These are phyloP conservation scores for Daldinia sp. DNA, from an alignment of 2,329 filamentous ascomycete genomes.

Conservation along the genomic window DNA sequence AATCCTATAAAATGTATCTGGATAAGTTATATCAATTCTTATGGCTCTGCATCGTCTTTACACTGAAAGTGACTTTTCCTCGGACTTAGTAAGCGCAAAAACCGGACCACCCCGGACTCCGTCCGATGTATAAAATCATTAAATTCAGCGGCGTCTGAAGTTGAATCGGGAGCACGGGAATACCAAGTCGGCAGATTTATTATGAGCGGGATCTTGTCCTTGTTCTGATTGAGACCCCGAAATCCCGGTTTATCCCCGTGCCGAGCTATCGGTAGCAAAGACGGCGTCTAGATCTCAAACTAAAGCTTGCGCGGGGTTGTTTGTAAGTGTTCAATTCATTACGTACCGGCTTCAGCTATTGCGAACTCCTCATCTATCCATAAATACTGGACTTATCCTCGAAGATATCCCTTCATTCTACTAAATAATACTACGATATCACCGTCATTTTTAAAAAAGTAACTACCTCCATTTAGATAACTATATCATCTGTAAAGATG, in stretches of 20 bases:
- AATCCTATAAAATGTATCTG: neutral
- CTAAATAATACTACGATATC: neutral
- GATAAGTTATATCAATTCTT: neutral
- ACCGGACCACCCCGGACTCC: constrained; percentile 16
- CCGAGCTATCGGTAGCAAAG: constrained; percentile 26
- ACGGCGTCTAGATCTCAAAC: constrained; percentile 35
- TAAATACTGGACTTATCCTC: constrained; percentile 18
- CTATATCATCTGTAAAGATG: no score
- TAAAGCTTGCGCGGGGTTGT: constrained; percentile 29
- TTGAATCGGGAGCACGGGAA: constrained; percentile 24
- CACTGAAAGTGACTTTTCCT: neutral
- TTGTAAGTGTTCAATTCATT: constrained; percentile 23
- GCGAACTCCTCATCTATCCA: constrained; percentile 23
- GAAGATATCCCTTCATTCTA: neutral
- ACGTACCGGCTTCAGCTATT: constrained; percentile 24
- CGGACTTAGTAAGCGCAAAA: constrained; percentile 19
- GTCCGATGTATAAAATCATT: constrained; percentile 15
- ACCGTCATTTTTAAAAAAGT: neutral
- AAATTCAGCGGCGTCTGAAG: constrained; percentile 31
- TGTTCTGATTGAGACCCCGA: constrained; percentile 41
- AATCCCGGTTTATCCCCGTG: constrained; percentile 51
- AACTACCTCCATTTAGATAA: no score
- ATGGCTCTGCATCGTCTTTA: neutral
- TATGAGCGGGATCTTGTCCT: constrained; percentile 30
- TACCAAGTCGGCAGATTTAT: constrained; percentile 37